Evolutionary conservation across 169 alveolate species (phyloP).

Genomic region (Eimeria praecox): DNA sequence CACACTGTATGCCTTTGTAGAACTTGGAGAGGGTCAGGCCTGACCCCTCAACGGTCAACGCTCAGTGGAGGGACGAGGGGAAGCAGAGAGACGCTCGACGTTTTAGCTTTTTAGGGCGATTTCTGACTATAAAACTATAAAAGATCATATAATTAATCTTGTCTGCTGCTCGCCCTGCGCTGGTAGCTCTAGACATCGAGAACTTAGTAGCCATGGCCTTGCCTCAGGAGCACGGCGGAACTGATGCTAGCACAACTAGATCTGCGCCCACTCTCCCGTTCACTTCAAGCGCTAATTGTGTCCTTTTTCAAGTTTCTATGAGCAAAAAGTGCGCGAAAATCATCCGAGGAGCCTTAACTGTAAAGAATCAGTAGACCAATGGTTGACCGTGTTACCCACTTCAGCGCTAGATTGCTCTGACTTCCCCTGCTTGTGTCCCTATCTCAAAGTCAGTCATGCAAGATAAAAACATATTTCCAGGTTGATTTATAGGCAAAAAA

Average conservation of each 20-base stretch:
- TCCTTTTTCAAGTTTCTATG: neutral
- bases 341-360: neutral
- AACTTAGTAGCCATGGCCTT: constrained; percentile 8
- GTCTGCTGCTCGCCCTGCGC: neutral
- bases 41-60: neutral
- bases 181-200: constrained; percentile 3
- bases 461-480: neutral
- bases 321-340: neutral
- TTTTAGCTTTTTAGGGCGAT: neutral
- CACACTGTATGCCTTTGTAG: neutral
- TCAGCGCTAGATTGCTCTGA: constrained; percentile 32
- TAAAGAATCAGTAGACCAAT: neutral
- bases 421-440: neutral
- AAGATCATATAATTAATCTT: neutral
- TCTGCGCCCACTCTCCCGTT: neutral
- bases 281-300: neutral
- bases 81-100: neutral
- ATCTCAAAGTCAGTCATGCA: constrained; percentile 1
- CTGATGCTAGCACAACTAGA: neutral
- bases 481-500: neutral
- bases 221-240: neutral
- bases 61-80: neutral
- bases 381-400: constrained; percentile 26
- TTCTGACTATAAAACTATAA: neutral
- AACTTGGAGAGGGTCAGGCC: neutral